A percentile compares a stretch with the other conserved stretches of the same genome.
Evolutionary conservation across 768 basidiomycete species (phyloP).

Genomic region (Tremella mesenterica): DNA sequence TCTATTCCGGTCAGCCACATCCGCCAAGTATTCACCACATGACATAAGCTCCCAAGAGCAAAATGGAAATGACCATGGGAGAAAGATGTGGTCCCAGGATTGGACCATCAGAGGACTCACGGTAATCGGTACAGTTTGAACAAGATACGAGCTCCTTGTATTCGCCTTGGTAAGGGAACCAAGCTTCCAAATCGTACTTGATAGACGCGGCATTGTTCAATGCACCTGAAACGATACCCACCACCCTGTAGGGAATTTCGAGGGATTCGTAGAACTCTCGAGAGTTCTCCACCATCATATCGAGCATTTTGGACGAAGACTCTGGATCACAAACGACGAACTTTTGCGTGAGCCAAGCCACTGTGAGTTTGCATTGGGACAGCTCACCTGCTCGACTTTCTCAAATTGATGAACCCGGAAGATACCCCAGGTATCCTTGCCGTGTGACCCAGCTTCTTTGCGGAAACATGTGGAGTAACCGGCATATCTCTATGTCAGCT

Average conservation of each 20-base stretch:
- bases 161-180: constrained; percentile 94
- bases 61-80: too few relatives aligned
- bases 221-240: constrained; percentile 91
- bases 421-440: constrained; percentile 98
- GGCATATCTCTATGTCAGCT: constrained; percentile 43
- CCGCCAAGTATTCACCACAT: too few relatives aligned
- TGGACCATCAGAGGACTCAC: constrained; percentile 52
- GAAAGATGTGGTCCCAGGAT: not conserved
- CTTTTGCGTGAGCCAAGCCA: constrained; percentile 46
- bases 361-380: not conserved
- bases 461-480: constrained; percentile 83
- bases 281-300: constrained; percentile 77
- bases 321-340: constrained; percentile 91
- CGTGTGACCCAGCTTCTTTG: constrained; percentile 95
- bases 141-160: constrained; percentile 98
- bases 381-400: constrained; percentile 69
- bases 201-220: constrained; percentile 93
- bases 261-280: constrained; percentile 96
- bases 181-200: constrained; percentile 96
- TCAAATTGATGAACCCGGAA: constrained; percentile 99
- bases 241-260: constrained; percentile 80
- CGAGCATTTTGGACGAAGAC: constrained; percentile 89
- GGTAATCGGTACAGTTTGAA: constrained; percentile 98
- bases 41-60: too few relatives aligned
- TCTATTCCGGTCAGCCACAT: constrained; percentile 57